Evolutionary conservation across 1,139 yeast species (phyloP), one percentile per base, ranked within the genome.

Genomic region (Geotrichum reessii): DNA sequence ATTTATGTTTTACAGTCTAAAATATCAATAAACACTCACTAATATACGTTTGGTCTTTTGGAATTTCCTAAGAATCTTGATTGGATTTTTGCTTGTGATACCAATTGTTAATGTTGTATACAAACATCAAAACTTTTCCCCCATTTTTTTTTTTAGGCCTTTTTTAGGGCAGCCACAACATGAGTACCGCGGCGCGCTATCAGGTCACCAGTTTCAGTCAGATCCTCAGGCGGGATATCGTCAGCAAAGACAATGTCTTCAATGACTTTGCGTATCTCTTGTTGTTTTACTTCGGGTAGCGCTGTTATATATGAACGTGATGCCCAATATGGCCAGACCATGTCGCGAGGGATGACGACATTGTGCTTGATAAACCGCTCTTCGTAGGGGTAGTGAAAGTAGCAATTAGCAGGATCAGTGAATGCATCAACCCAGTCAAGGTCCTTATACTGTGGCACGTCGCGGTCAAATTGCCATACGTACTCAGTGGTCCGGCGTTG

Each of bases 391-490:
- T 59, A 74, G 78, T 42, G 64, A 63, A 67, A 75, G 21, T 22
- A 50, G 12, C 27, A 12, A 12, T 33, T 25, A 17, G 25, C n/a
- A 21, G 21, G 70, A 11, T 59, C 60, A 8, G 69, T 64, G 54
- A 84, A 74, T 1, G 75, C 73, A 4, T 69, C 58, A 60, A 76
- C 73, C 89, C 89, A 84, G 22, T 67, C 65, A 12, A 75, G 78
- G 47, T 74, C 77, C 52, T 85, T 76, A 66, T 83, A 84, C 69
- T 84, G 88, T 7, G 88, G 89, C 25, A 84, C 85, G 3, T 70
- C 70, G 12, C 28, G 58, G 58, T 76, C 78, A 56, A 66, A 71
- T 2, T 62, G 48, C 66, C 73, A 72, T 22, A 74, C 70, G 25
- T 67, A 64, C 12, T 68, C 61, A 1, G 75, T 70, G 25, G 73